A percentile compares a stretch with the other conserved stretches of the same genome.
phyloP scores from a whole-genome alignment of 768 basidiomycete species.

The Leccinum imitatum region DNA sequence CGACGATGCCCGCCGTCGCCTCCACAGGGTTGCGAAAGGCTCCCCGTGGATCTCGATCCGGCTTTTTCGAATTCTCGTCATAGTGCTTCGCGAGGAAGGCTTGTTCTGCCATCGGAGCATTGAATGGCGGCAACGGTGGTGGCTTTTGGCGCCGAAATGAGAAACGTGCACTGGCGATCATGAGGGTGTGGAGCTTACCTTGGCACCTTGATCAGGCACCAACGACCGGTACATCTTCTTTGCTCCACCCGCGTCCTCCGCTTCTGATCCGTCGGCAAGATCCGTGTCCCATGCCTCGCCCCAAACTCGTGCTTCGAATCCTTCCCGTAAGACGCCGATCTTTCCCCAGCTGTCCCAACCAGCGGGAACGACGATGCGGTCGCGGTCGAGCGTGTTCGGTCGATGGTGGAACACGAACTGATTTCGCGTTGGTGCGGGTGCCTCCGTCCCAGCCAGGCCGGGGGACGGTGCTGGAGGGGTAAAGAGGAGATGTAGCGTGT shows the following conservation, averaged over 20 bases:
- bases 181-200: slow-evolving; percentile 44
- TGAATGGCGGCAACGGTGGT: slow-evolving; percentile 69
- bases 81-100: slow-evolving; percentile 88
- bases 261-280: slow-evolving; percentile 46
- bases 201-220: slow-evolving; percentile 73
- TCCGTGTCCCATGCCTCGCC: slow-evolving; percentile 81
- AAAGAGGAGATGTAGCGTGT: slow-evolving; percentile 72
- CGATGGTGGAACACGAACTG: slow-evolving; percentile 85
- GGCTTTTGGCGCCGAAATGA: slow-evolving; percentile 40
- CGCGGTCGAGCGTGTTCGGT: slow-evolving; percentile 91
- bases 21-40: slow-evolving; percentile 81
- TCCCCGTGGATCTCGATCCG: slow-evolving; percentile 85
- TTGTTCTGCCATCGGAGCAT: slow-evolving; percentile 84
- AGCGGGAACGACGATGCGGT: slow-evolving; percentile 86
- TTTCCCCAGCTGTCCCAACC: slow-evolving; percentile 99
- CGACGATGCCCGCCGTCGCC: slow-evolving; percentile 73
- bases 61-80: slow-evolving; percentile 87
- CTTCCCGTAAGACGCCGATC: slow-evolving; percentile 85
- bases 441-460: slow-evolving; percentile 34
- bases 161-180: background rate
- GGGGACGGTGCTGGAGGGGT: slow-evolving; percentile 58
- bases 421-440: slow-evolving; percentile 58
- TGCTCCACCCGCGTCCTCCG: slow-evolving; percentile 50
- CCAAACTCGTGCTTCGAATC: slow-evolving; percentile 82
- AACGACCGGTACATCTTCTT: slow-evolving; percentile 66